Conservation (phyloP, 257 asterid species). For the Scutellaria minor region DNA sequence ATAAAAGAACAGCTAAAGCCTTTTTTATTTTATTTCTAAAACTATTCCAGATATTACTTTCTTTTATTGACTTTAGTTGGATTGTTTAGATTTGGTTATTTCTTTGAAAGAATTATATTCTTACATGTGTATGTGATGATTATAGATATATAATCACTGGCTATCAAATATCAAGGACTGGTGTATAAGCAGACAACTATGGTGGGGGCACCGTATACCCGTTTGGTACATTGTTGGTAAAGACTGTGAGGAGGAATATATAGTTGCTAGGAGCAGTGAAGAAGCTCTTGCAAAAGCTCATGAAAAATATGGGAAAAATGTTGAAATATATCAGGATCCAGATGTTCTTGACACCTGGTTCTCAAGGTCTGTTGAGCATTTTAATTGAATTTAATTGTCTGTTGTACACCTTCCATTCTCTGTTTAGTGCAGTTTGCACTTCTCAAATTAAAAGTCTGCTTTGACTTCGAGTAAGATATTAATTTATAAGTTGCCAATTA, state of each 20-base stretch:
- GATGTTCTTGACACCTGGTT: conserved; percentile 99
- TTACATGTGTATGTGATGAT: conserved; percentile 41
- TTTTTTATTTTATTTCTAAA: too few relatives aligned
- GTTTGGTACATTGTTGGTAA: conserved; percentile 95
- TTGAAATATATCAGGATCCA: conserved; percentile 91
- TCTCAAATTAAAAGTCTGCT: background rate
- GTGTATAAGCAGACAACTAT: conserved; percentile 98
- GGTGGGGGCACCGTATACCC: conserved; percentile 99
- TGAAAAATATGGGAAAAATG: conserved; percentile 72
- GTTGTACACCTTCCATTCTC: conserved; percentile 14
- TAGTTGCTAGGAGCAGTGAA: conserved; percentile 84
- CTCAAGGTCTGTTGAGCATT: conserved; percentile 68
- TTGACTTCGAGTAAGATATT: background rate
- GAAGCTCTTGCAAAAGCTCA: conserved; percentile 88
- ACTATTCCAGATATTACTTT: too few relatives aligned
- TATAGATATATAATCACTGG: conserved; percentile 95
- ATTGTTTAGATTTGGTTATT: conserved; percentile 7
- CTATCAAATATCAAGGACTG: conserved; percentile 96
- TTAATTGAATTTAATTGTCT: conserved; percentile 23
- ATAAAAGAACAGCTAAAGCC: too few relatives aligned
- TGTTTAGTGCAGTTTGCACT: conserved; percentile 15
- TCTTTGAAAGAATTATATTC: conserved; percentile 25
- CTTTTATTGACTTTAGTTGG: conserved; percentile 9
- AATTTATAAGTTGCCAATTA: background rate
- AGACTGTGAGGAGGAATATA: conserved; percentile 82